Conservation (phyloP, 2,329 filamentous ascomycete genomes). For the Venturia nashicola region DNA sequence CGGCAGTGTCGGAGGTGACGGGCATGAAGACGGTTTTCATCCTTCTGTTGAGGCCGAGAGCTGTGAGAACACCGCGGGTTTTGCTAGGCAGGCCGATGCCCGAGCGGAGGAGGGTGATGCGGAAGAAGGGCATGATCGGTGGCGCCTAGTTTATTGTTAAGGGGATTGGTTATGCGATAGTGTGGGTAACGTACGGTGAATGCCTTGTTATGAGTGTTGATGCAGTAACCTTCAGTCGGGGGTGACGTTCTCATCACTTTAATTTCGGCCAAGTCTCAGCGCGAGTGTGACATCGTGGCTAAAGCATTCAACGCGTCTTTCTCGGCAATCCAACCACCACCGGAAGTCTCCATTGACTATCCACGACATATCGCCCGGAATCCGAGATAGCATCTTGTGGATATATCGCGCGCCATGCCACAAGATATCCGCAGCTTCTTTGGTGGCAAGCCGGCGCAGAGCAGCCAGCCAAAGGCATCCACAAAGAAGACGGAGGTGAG, state of each 20-base stretch:
- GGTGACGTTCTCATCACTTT: not conserved
- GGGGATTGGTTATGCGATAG: not conserved
- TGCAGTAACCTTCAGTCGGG: not conserved
- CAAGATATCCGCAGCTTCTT: constrained; percentile 86
- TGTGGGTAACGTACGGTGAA: not conserved
- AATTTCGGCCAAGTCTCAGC: not conserved
- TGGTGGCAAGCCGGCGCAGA: constrained; percentile 54
- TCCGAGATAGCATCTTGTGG: not conserved
- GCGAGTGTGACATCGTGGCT: not conserved
- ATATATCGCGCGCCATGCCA: constrained; percentile 46
- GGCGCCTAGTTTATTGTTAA: not conserved
- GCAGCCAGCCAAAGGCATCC: constrained; percentile 34
- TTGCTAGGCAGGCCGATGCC: constrained; percentile 74
- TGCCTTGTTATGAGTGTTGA: not conserved
- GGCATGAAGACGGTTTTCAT: constrained; percentile 83
- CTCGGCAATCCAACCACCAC: not conserved
- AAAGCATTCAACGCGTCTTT: not conserved
- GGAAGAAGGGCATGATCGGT: constrained; percentile 62
- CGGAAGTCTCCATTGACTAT: not conserved
- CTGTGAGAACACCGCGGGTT: constrained; percentile 67
- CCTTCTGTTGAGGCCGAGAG: constrained; percentile 75
- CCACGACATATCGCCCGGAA: not conserved
- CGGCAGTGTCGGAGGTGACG: constrained; percentile 67
- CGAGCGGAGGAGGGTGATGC: constrained; percentile 79
- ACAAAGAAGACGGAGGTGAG: constrained; percentile 29